Evolutionary conservation across 2,329 filamentous ascomycete species (phyloP).

Genomic region (Gnomoniopsis sp.): DNA sequence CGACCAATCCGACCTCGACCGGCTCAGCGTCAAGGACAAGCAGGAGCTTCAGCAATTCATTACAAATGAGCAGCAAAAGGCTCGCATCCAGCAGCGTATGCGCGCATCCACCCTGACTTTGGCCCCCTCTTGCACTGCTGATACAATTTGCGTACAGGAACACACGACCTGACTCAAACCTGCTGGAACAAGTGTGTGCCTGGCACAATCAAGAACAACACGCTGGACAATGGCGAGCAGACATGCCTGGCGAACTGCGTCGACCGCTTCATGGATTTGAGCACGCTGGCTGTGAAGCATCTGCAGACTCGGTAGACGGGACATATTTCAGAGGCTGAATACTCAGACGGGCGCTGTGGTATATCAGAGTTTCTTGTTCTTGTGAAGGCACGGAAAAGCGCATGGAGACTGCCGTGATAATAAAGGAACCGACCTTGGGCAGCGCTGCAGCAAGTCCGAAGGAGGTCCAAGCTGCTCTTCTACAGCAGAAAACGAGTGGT

Average conservation of each 20-base stretch:
- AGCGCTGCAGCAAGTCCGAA: too few species aligned
- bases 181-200: constrained; percentile 97
- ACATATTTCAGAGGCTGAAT: not conserved
- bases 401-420: too few species aligned
- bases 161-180: constrained; percentile 60
- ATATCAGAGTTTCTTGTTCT: not conserved
- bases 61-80: constrained; percentile 78
- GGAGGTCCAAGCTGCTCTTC: too few species aligned
- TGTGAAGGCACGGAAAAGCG: too few species aligned
- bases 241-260: constrained; percentile 88
- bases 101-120: not conserved
- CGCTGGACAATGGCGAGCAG: constrained; percentile 76
- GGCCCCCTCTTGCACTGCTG: not conserved
- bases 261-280: constrained; percentile 88
- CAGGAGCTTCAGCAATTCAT: constrained; percentile 84
- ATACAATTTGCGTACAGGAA: constrained; percentile 35
- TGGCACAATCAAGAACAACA: constrained; percentile 64
- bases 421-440: too few species aligned
- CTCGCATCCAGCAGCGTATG: constrained; percentile 61
- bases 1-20: constrained; percentile 62
- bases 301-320: constrained; percentile 53
- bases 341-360: not conserved
- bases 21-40: constrained; percentile 79
- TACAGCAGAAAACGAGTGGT: not conserved
- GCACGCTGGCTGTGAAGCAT: constrained; percentile 80